These are phyloP conservation scores for Aspergillus sp. DNA, from an alignment of 2,329 filamentous ascomycete genomes.

Conservation along the genomic window DNA sequence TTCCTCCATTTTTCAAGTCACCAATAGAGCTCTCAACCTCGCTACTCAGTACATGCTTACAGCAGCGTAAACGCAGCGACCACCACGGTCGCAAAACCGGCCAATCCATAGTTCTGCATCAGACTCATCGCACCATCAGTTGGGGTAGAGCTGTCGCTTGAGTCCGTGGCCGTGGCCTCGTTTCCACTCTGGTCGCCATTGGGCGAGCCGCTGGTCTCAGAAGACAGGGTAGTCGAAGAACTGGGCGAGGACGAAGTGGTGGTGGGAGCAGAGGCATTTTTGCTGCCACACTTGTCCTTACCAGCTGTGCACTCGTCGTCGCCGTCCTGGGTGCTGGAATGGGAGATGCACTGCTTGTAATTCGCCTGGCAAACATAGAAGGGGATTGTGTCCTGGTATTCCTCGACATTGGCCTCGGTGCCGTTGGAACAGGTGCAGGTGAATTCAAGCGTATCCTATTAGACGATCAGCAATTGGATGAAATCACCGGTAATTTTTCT, in stretches of 20 bases:
- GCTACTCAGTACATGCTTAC: background rate
- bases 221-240: conserved; percentile 29
- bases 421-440: conserved; percentile 60
- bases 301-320: conserved; percentile 48
- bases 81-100: conserved; percentile 53
- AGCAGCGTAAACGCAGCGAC: conserved; percentile 4
- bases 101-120: conserved; percentile 53
- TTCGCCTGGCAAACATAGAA: conserved; percentile 60
- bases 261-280: conserved; percentile 42
- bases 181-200: conserved; percentile 6
- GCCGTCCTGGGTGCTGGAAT: conserved; percentile 43
- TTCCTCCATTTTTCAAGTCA: background rate
- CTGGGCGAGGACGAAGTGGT: conserved; percentile 27
- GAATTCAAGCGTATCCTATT: conserved; percentile 53
- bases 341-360: conserved; percentile 50
- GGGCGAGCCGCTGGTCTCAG: conserved; percentile 31
- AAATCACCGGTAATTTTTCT: background rate
- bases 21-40: background rate
- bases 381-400: conserved; percentile 60
- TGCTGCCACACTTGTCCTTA: conserved; percentile 53
- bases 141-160: conserved; percentile 11
- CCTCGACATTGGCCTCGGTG: conserved; percentile 54
- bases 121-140: conserved; percentile 48
- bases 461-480: background rate
- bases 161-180: conserved; percentile 24